phyloP scores from a whole-genome alignment of 108 stramenopile species.

The Discostella pseudostelligera region DNA sequence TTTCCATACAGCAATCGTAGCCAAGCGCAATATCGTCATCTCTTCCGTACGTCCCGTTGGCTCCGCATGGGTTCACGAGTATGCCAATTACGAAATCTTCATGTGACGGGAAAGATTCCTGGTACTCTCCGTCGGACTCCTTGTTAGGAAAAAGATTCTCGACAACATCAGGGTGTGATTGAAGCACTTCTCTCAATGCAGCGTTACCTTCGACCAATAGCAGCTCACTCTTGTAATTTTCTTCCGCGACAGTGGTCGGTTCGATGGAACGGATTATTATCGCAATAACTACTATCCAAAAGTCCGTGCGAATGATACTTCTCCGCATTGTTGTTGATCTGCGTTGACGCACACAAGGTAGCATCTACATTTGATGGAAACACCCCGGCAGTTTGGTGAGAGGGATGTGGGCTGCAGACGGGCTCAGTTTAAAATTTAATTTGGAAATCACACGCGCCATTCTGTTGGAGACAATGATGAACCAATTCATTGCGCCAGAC shows the following conservation, averaged over 20 bases:
- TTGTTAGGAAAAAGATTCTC: conserved; percentile 15
- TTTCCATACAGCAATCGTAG: conserved; percentile 42
- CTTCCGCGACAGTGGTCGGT: not conserved
- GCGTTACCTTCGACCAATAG: conserved; percentile 15
- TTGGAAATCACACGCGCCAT: too few species aligned
- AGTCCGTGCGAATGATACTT: not conserved
- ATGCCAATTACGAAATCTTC: conserved; percentile 41
- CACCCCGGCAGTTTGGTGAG: too few species aligned
- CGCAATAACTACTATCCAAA: not conserved
- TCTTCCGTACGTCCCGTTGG: conserved; percentile 43
- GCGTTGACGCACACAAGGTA: too few species aligned
- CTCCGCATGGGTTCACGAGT: conserved; percentile 48
- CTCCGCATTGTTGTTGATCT: not conserved
- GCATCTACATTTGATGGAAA: too few species aligned
- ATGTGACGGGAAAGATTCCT: conserved; percentile 29
- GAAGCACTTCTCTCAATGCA: conserved; percentile 21
- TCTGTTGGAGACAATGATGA: too few species aligned
- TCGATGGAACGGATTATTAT: not conserved
- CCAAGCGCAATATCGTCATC: conserved; percentile 35
- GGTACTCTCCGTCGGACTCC: conserved; percentile 17
- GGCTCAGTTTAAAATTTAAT: too few species aligned
- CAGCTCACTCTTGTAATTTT: conserved; percentile 1
- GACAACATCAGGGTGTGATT: conserved; percentile 30
- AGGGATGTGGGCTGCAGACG: too few species aligned
- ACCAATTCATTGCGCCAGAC: not conserved